phyloP scores from a whole-genome alignment of 2,329 filamentous ascomycete genomes.

The Meredithiella fracta region DNA sequence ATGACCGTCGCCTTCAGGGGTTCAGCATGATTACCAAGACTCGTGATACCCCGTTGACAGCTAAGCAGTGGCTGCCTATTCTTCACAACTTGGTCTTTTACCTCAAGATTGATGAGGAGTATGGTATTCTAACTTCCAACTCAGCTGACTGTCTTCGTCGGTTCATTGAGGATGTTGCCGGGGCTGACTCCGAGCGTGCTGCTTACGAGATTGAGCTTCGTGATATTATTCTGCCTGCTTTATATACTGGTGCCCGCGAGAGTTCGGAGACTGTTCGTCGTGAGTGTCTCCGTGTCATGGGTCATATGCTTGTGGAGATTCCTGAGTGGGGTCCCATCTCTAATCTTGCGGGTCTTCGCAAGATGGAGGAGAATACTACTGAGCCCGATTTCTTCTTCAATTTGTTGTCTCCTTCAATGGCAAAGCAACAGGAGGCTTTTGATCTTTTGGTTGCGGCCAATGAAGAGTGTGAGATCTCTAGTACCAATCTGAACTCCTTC shows the following conservation, averaged over 20 bases:
- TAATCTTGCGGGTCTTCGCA: constrained; percentile 51
- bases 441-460: constrained; percentile 59
- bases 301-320: constrained; percentile 57
- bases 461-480: constrained; percentile 44
- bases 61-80: constrained; percentile 71
- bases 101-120: constrained; percentile 72
- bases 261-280: constrained; percentile 67
- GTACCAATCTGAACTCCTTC: constrained; percentile 67
- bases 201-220: constrained; percentile 44
- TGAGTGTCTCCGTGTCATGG: constrained; percentile 67
- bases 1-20: constrained; percentile 61
- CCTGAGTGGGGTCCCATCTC: constrained; percentile 52
- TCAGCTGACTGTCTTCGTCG: constrained; percentile 65
- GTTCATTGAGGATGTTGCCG: constrained; percentile 50
- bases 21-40: constrained; percentile 56
- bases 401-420: constrained; percentile 74
- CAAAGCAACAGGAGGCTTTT: constrained; percentile 70
- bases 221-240: constrained; percentile 51
- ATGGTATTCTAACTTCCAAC: constrained; percentile 64
- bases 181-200: constrained; percentile 25
- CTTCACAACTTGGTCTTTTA: constrained; percentile 82
- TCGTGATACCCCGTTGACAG: constrained; percentile 41
- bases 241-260: constrained; percentile 62
- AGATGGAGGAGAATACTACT: constrained; percentile 42
- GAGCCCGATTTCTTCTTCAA: constrained; percentile 77